Evolutionary conservation across 306 rosid species (phyloP), one percentile per base, ranked within the genome.

Genomic region (Mimosa bimucronata): DNA sequence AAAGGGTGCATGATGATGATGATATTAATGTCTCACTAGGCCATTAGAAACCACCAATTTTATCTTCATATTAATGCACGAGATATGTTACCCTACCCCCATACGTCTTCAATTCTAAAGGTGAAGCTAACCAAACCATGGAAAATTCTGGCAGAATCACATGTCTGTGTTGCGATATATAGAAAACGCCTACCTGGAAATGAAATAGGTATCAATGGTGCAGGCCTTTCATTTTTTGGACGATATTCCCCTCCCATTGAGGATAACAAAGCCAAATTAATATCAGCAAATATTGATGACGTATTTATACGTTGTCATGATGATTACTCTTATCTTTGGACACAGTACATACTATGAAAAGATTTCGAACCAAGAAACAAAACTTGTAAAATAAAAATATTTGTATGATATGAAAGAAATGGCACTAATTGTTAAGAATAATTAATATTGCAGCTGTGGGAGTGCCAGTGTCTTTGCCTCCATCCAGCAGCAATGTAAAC

Each of bases 401-500:
- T 28, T 13, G 7, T 5, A 21, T 64, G 13, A 23, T 57, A 6
- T 57, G 8, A 64, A 64, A 30, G 13, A 26, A 18, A 66, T 0
- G 71, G 15, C 45, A 34, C 25, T 65, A 34, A 66, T 0, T n/a
- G n/a, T n/a, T 34, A 34, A 6, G 38, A 6, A 2, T 34, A 34
- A 34, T 34, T 34, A 6, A 34, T 34, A 34, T 34, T 34, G 38
- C 83, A 86, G 89, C 74, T 55, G 18, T 70, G 29, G 89, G 89
- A 78, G 58, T 77, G 34, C 89, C 89, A 3, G 89, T 86, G 31
- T 81, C 89, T 15, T 53, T 69, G 74, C 77, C 89, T 62, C 83
- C 89, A 79, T 73, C 84, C 12, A 66, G 65, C 73, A 73, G 38
- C 38, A 34, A 6, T 34, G 38, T 34, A 34, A 34, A 34, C 38